Evolutionary conservation across 805 yeast genomes (phyloP), one percentile per base, ranked within the genome.

Genomic region (Wickerhamiella kazuoi): DNA sequence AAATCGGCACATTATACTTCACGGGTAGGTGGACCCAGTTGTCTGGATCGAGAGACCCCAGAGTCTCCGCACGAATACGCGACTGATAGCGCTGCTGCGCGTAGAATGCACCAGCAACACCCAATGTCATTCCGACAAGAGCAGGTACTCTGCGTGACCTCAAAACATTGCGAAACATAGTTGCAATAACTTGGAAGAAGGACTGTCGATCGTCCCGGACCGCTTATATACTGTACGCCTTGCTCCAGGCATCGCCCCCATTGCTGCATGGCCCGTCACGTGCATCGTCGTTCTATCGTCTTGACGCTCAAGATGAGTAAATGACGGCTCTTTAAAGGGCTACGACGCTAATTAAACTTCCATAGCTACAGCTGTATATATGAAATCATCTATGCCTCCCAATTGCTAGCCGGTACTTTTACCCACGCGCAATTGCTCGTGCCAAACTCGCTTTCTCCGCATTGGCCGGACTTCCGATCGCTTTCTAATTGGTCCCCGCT

Each of bases 71-170:
- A 17, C 44, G 50, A 28, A 52, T 41, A 35, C 44, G 41, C 18
- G 52, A 26, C 40, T 48, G 41, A 42, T 63, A 54, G 46, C 64
- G 52, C 46, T 55, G 48, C 50, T 57, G 54, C 45, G 51, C 46
- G 45, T 43, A 46, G 35, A 52, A 47, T 14, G 55, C 60, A 13
- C 73, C 74, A 30, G 67, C 69, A 4, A 69, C 62, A 35, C 72
- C 70, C 34, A 56, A 47, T 30, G 68, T 50, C 21, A 67, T 67
- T 35, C 65, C 49, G 30, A 71, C 40, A 35, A 30, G 39, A 15
- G 39, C 45, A 36, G 46, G 39, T 32, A 34, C 21, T 29, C 36
- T 45, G 38, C 33, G 44, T 29, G 38, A 31, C 21, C 16, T 42
- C 17, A 35, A n/a, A 17, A 37, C 23, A 21, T 11, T 35, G 32